A percentile compares a stretch with the other conserved stretches of the same genome.
phyloP scores from a whole-genome alignment of 2,329 filamentous ascomycete genomes.

The Fusarium sp. region DNA sequence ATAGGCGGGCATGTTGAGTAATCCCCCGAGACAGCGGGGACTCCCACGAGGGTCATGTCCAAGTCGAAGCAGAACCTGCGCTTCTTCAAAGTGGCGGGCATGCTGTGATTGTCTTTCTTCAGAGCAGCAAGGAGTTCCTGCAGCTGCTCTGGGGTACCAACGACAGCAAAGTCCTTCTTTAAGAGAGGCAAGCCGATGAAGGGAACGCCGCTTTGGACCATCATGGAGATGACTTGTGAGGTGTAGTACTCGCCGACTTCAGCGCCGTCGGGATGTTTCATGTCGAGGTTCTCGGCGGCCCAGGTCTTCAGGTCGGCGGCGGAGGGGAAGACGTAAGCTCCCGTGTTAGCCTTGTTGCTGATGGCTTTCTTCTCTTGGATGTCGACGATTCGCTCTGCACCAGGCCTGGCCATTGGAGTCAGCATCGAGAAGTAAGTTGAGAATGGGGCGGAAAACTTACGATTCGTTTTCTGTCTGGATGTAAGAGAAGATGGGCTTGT shows the following conservation, averaged over 20 bases:
- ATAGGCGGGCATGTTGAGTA: not conserved
- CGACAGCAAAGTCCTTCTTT: not conserved
- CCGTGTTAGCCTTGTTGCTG: not conserved
- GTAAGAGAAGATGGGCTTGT: not conserved
- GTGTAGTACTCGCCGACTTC: not conserved
- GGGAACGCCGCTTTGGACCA: not conserved
- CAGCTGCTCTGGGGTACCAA: not conserved
- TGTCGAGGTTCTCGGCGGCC: not conserved
- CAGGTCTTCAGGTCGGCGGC: not conserved
- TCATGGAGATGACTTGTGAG: not conserved
- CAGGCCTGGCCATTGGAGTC: rapidly evolving
- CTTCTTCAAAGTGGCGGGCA: not conserved
- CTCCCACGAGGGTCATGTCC: not conserved
- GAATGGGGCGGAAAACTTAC: rapidly evolving
- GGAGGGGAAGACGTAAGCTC: not conserved
- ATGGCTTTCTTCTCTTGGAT: not conserved
- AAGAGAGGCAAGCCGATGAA: not conserved
- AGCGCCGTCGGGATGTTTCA: not conserved
- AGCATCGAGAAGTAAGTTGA: rapidly evolving
- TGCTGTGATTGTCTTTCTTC: not conserved
- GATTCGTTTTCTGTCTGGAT: not conserved
- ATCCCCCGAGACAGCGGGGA: not conserved
- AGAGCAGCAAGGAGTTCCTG: not conserved
- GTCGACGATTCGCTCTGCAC: not conserved
- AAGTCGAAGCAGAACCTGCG: not conserved